Percentiles rank a stretch among this genome's conserved stretches.
Conservation (phyloP, 2,329 filamentous ascomycete species). For the Colletotrichum paranaense region DNA sequence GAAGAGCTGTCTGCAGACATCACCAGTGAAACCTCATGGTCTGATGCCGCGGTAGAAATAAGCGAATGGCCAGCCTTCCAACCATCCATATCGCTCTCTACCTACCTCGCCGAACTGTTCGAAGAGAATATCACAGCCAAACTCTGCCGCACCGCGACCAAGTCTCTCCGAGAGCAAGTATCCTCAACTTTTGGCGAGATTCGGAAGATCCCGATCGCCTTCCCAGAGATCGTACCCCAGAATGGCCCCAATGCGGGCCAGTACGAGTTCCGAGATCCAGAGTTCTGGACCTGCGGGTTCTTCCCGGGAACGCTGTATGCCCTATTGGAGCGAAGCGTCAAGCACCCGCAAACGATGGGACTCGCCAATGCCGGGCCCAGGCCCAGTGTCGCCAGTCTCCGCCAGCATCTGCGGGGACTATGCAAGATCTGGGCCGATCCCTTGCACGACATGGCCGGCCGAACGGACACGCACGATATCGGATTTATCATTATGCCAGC, state of each 20-base stretch:
- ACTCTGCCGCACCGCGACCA: constrained; percentile 36
- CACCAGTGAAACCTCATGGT: constrained; percentile 19
- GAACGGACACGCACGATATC: constrained; percentile 65
- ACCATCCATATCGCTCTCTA: not conserved
- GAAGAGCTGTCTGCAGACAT: not conserved
- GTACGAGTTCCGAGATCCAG: constrained; percentile 32
- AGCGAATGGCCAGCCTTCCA: not conserved
- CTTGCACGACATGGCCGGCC: constrained; percentile 47
- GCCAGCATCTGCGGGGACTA: constrained; percentile 34
- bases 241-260: constrained; percentile 32
- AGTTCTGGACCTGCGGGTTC: constrained; percentile 52
- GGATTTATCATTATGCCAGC: constrained; percentile 62
- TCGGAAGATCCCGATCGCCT: constrained; percentile 33
- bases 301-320: constrained; percentile 51
- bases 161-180: constrained; percentile 21
- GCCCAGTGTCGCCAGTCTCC: constrained; percentile 36
- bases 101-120: constrained; percentile 23
- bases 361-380: not conserved
- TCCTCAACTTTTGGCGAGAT: not conserved
- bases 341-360: constrained; percentile 42
- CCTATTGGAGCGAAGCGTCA: constrained; percentile 46
- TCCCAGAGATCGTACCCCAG: constrained; percentile 38
- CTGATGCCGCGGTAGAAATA: not conserved
- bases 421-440: constrained; percentile 48
- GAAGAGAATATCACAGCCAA: constrained; percentile 38